These are phyloP conservation scores for Neckera pumila DNA, from an alignment of 225 moss, liverwort and hornwort genomes.

Conservation along the genomic window DNA sequence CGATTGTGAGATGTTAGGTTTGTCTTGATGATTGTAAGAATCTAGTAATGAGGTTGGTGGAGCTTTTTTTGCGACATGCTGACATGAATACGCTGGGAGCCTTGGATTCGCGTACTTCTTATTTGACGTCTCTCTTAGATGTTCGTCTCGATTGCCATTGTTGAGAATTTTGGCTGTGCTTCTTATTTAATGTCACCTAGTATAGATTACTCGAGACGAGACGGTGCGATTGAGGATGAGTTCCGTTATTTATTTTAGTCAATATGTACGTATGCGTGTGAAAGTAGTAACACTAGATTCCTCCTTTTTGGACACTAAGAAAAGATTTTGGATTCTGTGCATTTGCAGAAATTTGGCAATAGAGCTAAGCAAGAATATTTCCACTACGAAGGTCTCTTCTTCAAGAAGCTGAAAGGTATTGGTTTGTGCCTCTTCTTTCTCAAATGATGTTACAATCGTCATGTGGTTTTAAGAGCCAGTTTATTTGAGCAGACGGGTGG, in stretches of 20 bases:
- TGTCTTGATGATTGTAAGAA: background rate
- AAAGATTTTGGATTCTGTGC: background rate
- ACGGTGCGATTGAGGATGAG: background rate
- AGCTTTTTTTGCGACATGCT: background rate
- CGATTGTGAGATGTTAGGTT: background rate
- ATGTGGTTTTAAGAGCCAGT: background rate
- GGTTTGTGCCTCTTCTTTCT: background rate
- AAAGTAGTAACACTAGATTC: background rate
- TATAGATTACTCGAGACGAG: background rate
- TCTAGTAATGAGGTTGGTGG: background rate
- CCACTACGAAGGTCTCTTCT: conserved; percentile 70
- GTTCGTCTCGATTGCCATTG: background rate
- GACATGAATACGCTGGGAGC: background rate
- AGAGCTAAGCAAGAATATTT: conserved; percentile 51
- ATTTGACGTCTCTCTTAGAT: background rate
- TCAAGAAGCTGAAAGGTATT: conserved; percentile 80
- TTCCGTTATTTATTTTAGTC: background rate
- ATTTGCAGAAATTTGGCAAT: conserved; percentile 45
- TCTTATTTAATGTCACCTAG: background rate
- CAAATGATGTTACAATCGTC: background rate
- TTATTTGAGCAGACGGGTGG: background rate
- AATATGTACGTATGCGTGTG: background rate
- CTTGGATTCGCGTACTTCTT: background rate
- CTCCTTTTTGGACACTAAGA: background rate
- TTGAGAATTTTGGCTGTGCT: background rate